Evolutionary conservation across 495 filamentous ascomycete genomes (phyloP), one percentile per base, ranked within the genome.

Genomic region (Xylaria telfairii): DNA sequence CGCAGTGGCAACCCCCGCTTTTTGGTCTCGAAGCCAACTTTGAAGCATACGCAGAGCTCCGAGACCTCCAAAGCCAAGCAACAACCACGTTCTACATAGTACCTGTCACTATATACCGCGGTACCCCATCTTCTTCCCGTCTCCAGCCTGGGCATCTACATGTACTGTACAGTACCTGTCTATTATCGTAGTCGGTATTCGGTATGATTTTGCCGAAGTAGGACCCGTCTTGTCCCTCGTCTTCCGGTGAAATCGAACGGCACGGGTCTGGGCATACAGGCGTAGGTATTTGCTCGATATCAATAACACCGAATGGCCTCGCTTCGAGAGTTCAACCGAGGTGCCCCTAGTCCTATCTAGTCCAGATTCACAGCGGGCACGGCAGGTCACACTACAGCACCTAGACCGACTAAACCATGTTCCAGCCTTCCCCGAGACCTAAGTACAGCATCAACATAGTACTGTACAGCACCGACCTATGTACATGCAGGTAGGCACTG

Each of bases 21-120:
- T 53, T 28, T 53, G 49, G 49, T 53, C 49, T 12, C 21, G 19
- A 47, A n/a, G n/a, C n/a, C n/a, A n/a, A n/a, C n/a, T n/a, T n/a
- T n/a, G n/a, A n/a, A n/a, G n/a, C n/a, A n/a, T 37, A 37, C 34
- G 1, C 19, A 37, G 12, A 59, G 24, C 30, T 37, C 56, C 24
- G 56, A 59, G 56, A 59, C 54, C 54, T 59, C 54, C 54, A 28
- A 47, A 37, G 54, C 54, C 54, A 59, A 59, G 49, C 49, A 54
- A 54, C 21, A 24, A 30, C 51, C 49, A 53, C 12, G 24, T 53
- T 53, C 49, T 53, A n/a, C n/a, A n/a, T n/a, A n/a, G n/a, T n/a
- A n/a, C n/a, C n/a, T n/a, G n/a, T n/a, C 34, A 8, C 8, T 37
- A 3, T 37, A 37, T 37, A 37, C 34, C 8, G 34, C 34, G 3